phyloP scores from a whole-genome alignment of 2,329 filamentous ascomycete species.

The Penicillium vulpinum region DNA sequence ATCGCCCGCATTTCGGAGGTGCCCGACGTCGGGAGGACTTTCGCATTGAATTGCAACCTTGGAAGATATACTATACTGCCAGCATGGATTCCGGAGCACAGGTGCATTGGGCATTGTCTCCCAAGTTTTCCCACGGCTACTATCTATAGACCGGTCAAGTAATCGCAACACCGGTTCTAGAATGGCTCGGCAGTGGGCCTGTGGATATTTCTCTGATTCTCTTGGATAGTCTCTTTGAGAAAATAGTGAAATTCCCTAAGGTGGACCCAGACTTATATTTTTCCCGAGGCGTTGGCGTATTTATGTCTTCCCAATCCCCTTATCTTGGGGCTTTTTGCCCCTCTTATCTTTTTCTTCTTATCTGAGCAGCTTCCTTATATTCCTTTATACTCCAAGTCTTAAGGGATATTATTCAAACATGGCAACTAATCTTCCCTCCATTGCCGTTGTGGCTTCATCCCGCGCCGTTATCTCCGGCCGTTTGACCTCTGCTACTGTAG shows the following conservation, averaged over 20 bases:
- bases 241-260: neutral
- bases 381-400: neutral
- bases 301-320: constrained; percentile 2
- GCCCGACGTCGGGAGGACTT: neutral
- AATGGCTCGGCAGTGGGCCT: neutral
- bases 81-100: neutral
- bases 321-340: neutral
- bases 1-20: neutral
- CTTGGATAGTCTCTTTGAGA: neutral
- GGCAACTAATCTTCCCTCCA: constrained; percentile 42
- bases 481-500: constrained; percentile 79
- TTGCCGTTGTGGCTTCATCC: constrained; percentile 79
- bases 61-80: neutral
- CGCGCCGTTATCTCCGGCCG: constrained; percentile 76
- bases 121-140: neutral
- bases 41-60: neutral
- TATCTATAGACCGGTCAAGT: neutral
- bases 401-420: constrained; percentile 7
- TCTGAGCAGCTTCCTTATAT: neutral
- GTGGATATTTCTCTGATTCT: neutral
- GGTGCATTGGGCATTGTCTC: too few relatives aligned
- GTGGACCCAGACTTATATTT: neutral
- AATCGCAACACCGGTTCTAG: neutral
- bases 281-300: neutral
- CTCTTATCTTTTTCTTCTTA: neutral